Conservation (phyloP, 495 filamentous ascomycete genomes). For the Cryomyces minteri region DNA sequence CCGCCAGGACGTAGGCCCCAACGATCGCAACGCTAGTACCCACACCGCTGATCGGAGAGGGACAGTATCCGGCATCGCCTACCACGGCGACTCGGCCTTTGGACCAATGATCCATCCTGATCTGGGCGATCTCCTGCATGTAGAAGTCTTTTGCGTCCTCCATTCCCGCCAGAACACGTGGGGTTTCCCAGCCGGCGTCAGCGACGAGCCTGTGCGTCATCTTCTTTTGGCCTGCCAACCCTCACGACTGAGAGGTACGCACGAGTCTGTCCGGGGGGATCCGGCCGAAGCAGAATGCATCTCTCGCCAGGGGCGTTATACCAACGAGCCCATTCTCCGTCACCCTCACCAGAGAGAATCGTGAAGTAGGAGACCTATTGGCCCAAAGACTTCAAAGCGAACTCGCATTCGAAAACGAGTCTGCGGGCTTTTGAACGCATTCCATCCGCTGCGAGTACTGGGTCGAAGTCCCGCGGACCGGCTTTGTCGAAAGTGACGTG, state of each 20-base stretch:
- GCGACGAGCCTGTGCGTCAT: background rate
- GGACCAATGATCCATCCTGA: conserved; percentile 5
- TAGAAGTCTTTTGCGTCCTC: conserved; percentile 5
- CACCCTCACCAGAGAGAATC: too few relatives aligned
- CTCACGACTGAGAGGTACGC: conserved; percentile 2
- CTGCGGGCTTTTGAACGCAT: conserved; percentile 1
- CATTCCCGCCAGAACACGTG: conserved; percentile 2
- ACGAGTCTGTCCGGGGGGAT: background rate
- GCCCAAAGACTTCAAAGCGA: background rate
- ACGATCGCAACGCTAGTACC: too few relatives aligned
- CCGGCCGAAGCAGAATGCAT: too few relatives aligned
- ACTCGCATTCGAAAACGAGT: background rate
- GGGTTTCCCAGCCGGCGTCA: conserved; percentile 3
- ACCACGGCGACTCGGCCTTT: conserved; percentile 14
- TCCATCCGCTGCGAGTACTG: conserved; percentile 11
- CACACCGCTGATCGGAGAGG: conserved; percentile 9
- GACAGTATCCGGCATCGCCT: conserved; percentile 16
- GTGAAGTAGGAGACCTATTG: conserved; percentile 1
- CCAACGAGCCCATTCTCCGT: too few relatives aligned
- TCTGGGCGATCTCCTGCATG: conserved; percentile 8
- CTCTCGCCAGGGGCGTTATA: too few relatives aligned
- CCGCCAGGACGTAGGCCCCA: too few relatives aligned
- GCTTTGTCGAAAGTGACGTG: conserved; percentile 6
- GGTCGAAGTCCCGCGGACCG: conserved; percentile 3
- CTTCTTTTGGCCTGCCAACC: conserved; percentile 1